A percentile compares a stretch with the other conserved stretches of the same genome.
Evolutionary conservation across 2,329 filamentous ascomycete genomes (phyloP).

Genomic region (Aspergillus brunneoviolaceus): DNA sequence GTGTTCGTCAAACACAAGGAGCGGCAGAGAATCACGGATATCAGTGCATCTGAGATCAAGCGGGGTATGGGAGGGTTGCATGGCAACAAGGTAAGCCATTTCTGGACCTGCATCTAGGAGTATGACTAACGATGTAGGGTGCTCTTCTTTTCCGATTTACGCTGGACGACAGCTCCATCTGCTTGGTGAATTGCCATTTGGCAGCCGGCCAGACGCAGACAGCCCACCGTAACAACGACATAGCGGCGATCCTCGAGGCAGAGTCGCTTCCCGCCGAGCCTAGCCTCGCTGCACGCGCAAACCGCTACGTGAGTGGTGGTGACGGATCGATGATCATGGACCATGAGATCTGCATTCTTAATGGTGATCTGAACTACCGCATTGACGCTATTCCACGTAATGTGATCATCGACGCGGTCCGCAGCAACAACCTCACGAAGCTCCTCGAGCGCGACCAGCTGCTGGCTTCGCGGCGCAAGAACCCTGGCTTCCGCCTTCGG

Average conservation of each 20-base stretch:
- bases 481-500: slow-evolving; percentile 83
- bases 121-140: slow-evolving; percentile 50
- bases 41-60: slow-evolving; percentile 83
- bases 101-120: neutral
- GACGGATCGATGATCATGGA: slow-evolving; percentile 94
- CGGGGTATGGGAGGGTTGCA: slow-evolving; percentile 93
- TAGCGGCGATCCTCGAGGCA: slow-evolving; percentile 83
- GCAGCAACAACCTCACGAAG: slow-evolving; percentile 76
- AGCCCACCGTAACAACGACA: slow-evolving; percentile 85
- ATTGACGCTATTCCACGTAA: slow-evolving; percentile 97
- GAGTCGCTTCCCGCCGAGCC: slow-evolving; percentile 70
- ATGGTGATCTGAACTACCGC: slow-evolving; percentile 96
- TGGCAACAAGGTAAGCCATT: slow-evolving; percentile 72
- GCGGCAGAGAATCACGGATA: slow-evolving; percentile 71
- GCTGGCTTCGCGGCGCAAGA: slow-evolving; percentile 81
- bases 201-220: slow-evolving; percentile 92
- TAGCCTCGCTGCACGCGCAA: slow-evolving; percentile 65
- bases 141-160: slow-evolving; percentile 89
- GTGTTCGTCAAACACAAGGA: slow-evolving; percentile 86
- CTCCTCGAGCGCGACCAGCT: slow-evolving; percentile 92
- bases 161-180: slow-evolving; percentile 89
- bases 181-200: slow-evolving; percentile 96
- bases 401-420: slow-evolving; percentile 82
- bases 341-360: slow-evolving; percentile 94
- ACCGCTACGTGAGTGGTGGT: slow-evolving; percentile 85